These are phyloP conservation scores for Mucor sp. DNA, from an alignment of 371 early-diverging fungal genomes.

Conservation along the genomic window DNA sequence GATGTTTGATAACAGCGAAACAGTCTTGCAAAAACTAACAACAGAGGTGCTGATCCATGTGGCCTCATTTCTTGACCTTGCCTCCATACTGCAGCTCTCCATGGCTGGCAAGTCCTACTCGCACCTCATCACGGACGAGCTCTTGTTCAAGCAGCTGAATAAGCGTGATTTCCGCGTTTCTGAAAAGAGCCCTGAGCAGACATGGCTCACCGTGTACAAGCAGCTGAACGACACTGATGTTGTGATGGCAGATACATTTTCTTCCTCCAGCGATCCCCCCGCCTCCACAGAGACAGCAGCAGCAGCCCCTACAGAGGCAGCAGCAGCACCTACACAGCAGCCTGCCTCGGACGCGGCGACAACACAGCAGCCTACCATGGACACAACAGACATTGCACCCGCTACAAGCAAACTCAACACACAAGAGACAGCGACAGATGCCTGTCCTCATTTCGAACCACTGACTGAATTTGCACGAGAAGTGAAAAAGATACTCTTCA, in stretches of 20 bases:
- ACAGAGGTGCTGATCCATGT: constrained; percentile 35
- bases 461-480: constrained; percentile 17
- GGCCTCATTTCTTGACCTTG: constrained; percentile 21
- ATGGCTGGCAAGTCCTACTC: constrained; percentile 26
- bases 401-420: background rate
- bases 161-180: constrained; percentile 38
- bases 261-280: background rate
- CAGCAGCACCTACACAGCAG: background rate
- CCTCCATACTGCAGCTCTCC: constrained; percentile 27
- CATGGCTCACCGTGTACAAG: constrained; percentile 32
- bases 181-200: constrained; percentile 28
- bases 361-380: background rate
- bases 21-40: constrained; percentile 23
- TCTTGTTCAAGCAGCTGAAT: constrained; percentile 29
- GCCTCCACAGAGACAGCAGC: background rate
- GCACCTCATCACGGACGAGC: constrained; percentile 27
- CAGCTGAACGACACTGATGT: background rate
- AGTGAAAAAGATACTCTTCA: constrained; percentile 30
- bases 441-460: constrained; percentile 16
- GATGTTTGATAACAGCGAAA: constrained; percentile 5
- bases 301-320: background rate
- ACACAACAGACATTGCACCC: background rate
- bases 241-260: background rate
- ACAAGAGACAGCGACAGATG: background rate
- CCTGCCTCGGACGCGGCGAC: background rate